phyloP scores from a whole-genome alignment of 1,284 basidiomycete genomes.

The Austropuccinia psidii region DNA sequence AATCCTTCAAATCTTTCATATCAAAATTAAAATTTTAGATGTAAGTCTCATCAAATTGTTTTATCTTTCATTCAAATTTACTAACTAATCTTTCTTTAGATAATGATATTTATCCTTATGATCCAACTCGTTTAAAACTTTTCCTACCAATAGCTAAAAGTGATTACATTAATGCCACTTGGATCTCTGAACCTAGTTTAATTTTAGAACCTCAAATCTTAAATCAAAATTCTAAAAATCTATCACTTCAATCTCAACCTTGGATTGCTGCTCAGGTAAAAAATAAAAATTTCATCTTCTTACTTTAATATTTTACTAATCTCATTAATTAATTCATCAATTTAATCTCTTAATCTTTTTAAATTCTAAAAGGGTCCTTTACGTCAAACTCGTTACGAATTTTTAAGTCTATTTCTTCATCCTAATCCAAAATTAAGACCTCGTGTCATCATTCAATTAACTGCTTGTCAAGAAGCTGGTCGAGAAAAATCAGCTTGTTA shows the following conservation, averaged over 20 bases:
- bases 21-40: too few relatives aligned
- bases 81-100: neutral
- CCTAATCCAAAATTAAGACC: constrained; percentile 42
- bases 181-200: constrained; percentile 64
- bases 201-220: constrained; percentile 42
- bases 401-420: constrained; percentile 58
- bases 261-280: constrained; percentile 67
- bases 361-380: constrained; percentile 55
- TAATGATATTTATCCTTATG: constrained; percentile 63
- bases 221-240: neutral
- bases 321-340: neutral
- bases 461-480: constrained; percentile 59
- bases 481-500: constrained; percentile 65
- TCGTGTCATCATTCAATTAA: constrained; percentile 62
- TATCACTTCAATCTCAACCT: constrained; percentile 51
- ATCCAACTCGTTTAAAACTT: constrained; percentile 62
- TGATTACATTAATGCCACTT: constrained; percentile 72
- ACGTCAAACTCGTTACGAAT: constrained; percentile 60
- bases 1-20: too few relatives aligned
- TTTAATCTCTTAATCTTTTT: neutral
- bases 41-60: neutral
- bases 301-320: neutral
- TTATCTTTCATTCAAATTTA: neutral
- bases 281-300: neutral
- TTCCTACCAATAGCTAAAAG: constrained; percentile 44